phyloP scores from a whole-genome alignment of 345 rosid genomes.

The Melastoma malabathricum region DNA sequence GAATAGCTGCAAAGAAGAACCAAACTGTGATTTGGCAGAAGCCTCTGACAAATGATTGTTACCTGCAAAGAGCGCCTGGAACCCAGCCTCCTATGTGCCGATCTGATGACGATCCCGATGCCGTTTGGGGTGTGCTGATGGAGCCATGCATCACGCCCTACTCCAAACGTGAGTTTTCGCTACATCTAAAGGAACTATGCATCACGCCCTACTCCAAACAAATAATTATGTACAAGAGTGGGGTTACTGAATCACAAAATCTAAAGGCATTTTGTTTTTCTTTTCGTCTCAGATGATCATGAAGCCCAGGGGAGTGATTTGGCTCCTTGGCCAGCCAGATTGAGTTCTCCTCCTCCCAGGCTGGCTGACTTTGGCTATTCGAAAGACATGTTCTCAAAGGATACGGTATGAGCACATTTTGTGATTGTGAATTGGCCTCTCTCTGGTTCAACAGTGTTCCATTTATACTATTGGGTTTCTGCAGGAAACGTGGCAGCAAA shows the following conservation, averaged over 20 bases:
- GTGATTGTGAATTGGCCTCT: too few species aligned
- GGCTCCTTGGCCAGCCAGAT: slow-evolving; percentile 97
- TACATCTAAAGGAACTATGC: neutral
- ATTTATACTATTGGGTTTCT: slow-evolving; percentile 5
- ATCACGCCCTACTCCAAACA: neutral
- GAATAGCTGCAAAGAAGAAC: slow-evolving; percentile 72
- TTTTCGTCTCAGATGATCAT: slow-evolving; percentile 50
- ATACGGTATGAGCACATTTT: slow-evolving; percentile 33
- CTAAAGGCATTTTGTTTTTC: neutral
- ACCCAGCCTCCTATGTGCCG: slow-evolving; percentile 85
- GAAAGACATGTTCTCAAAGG: slow-evolving; percentile 66
- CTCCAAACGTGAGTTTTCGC: slow-evolving; percentile 60
- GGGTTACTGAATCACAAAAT: neutral
- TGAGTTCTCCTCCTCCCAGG: slow-evolving; percentile 73
- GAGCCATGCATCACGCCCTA: slow-evolving; percentile 89
- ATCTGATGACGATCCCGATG: slow-evolving; percentile 88
- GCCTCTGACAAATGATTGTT: slow-evolving; percentile 86
- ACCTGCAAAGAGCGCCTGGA: slow-evolving; percentile 62
- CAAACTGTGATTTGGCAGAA: slow-evolving; percentile 98
- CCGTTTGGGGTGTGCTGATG: slow-evolving; percentile 69
- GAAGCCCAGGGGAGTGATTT: slow-evolving; percentile 71
- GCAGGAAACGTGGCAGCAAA: slow-evolving; percentile 66
- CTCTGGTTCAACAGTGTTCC: neutral
- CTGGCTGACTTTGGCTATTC: slow-evolving; percentile 90
- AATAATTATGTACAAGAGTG: too few species aligned